Conservation (phyloP, 2,329 filamentous ascomycete genomes). For the Fusarium sp. region DNA sequence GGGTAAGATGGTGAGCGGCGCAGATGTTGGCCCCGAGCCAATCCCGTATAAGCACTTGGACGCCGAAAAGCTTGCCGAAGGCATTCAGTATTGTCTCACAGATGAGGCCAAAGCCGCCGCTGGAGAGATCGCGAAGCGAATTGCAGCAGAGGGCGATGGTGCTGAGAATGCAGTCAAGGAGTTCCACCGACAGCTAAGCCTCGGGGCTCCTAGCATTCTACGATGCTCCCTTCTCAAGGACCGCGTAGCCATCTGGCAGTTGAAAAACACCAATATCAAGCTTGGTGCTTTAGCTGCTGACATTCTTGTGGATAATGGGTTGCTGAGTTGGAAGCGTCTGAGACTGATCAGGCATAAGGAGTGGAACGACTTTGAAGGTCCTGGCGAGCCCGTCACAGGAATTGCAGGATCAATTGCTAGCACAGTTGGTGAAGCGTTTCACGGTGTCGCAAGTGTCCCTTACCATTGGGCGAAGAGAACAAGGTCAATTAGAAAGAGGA, state of each 20-base stretch:
- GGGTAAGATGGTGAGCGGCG: conserved; percentile 75
- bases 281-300: conserved; percentile 75
- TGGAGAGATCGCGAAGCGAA: conserved; percentile 69
- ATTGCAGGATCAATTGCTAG: conserved; percentile 71
- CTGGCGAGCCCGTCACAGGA: conserved; percentile 79
- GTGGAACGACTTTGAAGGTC: conserved; percentile 83
- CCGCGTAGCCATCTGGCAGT: conserved; percentile 73
- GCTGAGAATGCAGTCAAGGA: conserved; percentile 76
- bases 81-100: conserved; percentile 75
- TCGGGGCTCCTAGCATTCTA: conserved; percentile 67
- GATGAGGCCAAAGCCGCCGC: conserved; percentile 71
- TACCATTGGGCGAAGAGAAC: conserved; percentile 70
- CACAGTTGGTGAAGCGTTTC: conserved; percentile 69
- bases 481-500: conserved; percentile 58
- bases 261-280: conserved; percentile 71
- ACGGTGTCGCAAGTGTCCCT: conserved; percentile 75
- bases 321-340: conserved; percentile 73
- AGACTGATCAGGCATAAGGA: conserved; percentile 75
- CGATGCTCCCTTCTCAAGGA: conserved; percentile 75
- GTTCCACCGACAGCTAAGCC: conserved; percentile 72
- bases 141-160: conserved; percentile 74
- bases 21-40: conserved; percentile 74
- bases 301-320: conserved; percentile 71
- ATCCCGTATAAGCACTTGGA: conserved; percentile 77
- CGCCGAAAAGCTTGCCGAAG: conserved; percentile 74